phyloP scores from a whole-genome alignment of 2,329 filamentous ascomycete genomes.

The Alternaria brassicae region DNA sequence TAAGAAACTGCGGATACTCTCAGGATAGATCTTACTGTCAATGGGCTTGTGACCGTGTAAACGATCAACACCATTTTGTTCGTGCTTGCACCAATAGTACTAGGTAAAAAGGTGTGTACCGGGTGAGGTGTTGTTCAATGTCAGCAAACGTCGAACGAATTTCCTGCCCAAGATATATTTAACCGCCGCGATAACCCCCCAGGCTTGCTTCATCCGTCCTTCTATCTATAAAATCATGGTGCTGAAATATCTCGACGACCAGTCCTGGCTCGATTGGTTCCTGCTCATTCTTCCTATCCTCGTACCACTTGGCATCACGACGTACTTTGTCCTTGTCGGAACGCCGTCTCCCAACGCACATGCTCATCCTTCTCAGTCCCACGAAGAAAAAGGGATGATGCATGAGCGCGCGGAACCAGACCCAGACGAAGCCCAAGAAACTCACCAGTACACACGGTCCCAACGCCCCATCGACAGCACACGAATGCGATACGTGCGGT shows the following conservation, averaged over 20 bases:
- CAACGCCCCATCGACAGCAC: too few relatives aligned
- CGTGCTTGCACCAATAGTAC: neutral
- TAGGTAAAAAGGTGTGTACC: neutral
- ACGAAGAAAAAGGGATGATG: neutral
- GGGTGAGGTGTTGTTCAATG: neutral
- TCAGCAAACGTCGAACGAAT: neutral
- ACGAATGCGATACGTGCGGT: too few relatives aligned
- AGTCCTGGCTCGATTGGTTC: neutral
- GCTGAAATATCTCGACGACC: neutral
- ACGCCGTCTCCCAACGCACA: neutral
- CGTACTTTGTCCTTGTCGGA: neutral
- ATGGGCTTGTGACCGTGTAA: neutral
- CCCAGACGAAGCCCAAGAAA: too few relatives aligned
- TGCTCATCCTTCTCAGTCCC: neutral
- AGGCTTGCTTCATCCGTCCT: too few relatives aligned
- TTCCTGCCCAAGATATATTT: neutral
- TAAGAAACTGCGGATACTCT: neutral
- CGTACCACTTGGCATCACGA: neutral
- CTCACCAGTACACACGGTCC: too few relatives aligned
- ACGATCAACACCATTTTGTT: neutral
- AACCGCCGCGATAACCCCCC: too few relatives aligned
- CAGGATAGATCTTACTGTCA: neutral
- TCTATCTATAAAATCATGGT: too few relatives aligned
- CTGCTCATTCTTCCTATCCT: neutral
- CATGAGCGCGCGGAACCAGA: too few relatives aligned